These are phyloP conservation scores for Suhomyces choctaworum DNA, from an alignment of 1,139 yeast species.

Conservation along the genomic window DNA sequence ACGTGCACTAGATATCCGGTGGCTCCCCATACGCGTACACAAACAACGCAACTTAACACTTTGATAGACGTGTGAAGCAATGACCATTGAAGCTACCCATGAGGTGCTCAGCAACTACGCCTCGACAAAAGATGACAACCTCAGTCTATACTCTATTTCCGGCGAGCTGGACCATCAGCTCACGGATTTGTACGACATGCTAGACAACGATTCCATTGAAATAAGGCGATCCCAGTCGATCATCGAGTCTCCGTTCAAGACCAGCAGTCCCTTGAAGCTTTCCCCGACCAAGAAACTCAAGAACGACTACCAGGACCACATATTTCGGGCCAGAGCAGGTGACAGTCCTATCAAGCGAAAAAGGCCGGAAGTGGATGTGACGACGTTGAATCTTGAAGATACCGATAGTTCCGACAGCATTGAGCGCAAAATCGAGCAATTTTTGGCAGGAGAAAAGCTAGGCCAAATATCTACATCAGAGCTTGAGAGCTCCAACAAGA, in stretches of 20 bases:
- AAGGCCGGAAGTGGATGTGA: conserved; percentile 1
- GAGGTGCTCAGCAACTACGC: conserved; percentile 18
- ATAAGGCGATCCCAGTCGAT: conserved; percentile 15
- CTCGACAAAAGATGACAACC: conserved; percentile 14
- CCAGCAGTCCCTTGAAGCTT: conserved; percentile 15
- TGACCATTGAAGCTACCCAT: conserved; percentile 18
- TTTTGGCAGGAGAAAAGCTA: conserved; percentile 7
- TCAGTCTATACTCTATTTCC: conserved; percentile 17
- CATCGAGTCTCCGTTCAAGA: conserved; percentile 16
- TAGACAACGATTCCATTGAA: conserved; percentile 19
- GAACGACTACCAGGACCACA: conserved; percentile 24
- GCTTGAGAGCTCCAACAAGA: conserved; percentile 19
- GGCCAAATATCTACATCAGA: conserved; percentile 1
- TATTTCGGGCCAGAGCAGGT: conserved; percentile 18
- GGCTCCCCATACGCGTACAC: conserved; percentile 2
- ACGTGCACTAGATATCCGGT: too few species aligned
- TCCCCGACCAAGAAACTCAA: conserved; percentile 21
- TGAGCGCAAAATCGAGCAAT: conserved; percentile 14
- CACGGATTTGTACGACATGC: conserved; percentile 17
- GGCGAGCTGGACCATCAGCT: conserved; percentile 12
- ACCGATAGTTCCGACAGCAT: conserved; percentile 14
- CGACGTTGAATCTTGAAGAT: conserved; percentile 9
- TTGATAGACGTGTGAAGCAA: not conserved
- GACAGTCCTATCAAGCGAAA: conserved; percentile 17
- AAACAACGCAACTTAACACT: not conserved